A percentile compares a stretch with the other conserved stretches of the same genome.
These are phyloP conservation scores for Oryza punctata DNA, from an alignment of 176 grass and related monocot genomes.

Conservation along the genomic window DNA sequence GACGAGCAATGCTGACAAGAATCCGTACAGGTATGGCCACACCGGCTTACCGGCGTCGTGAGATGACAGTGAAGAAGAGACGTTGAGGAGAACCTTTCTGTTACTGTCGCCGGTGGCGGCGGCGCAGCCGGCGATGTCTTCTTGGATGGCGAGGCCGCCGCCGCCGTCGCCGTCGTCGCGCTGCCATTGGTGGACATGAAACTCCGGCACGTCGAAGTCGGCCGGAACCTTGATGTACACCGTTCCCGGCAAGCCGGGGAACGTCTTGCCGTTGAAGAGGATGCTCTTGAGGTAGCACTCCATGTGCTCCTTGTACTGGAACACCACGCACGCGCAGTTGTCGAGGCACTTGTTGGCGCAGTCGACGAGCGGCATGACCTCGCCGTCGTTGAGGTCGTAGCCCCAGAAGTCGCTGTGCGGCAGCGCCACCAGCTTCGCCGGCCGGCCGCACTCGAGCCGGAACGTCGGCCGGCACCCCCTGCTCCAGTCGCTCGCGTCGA, in stretches of 20 bases:
- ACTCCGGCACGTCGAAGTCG: constrained; percentile 16
- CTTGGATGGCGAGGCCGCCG: background rate
- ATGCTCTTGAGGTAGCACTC: constrained; percentile 58
- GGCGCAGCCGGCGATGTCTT: background rate
- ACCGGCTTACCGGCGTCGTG: background rate
- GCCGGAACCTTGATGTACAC: constrained; percentile 57
- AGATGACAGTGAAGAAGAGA: background rate
- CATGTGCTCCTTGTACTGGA: constrained; percentile 47
- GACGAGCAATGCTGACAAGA: constrained; percentile 48
- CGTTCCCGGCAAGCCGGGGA: constrained; percentile 39
- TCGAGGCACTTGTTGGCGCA: constrained; percentile 31
- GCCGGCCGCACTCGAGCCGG: background rate
- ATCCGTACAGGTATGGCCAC: constrained; percentile 50
- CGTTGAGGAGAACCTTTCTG: background rate
- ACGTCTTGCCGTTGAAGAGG: constrained; percentile 55
- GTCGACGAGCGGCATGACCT: background rate
- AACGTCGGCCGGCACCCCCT: no score
- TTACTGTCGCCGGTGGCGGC: background rate
- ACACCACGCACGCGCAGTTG: constrained; percentile 42
- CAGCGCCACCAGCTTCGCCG: constrained; percentile 39
- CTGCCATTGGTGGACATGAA: constrained; percentile 42
- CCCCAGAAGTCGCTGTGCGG: constrained; percentile 66
- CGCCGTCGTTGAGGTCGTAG: constrained; percentile 50
- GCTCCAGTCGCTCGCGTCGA: no score
- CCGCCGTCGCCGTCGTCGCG: background rate